A percentile compares a stretch with the other conserved stretches of the same genome.
Evolutionary conservation across 2,329 filamentous ascomycete genomes (phyloP).

Genomic region (Penicillium digitatum): DNA sequence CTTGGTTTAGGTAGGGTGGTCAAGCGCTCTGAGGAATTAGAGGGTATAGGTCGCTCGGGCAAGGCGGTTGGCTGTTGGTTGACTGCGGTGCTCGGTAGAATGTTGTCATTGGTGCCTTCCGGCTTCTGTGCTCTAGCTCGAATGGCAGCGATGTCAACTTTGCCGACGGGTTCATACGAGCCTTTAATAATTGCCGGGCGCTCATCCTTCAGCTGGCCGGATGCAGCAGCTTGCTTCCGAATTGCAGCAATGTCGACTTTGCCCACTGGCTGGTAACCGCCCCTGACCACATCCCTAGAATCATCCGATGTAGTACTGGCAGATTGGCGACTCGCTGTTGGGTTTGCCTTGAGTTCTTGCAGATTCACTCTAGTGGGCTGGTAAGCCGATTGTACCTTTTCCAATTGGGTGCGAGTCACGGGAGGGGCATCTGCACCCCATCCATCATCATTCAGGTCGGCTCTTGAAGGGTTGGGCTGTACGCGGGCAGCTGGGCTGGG

Average conservation of each 20-base stretch:
- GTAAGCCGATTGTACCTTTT: conserved; percentile 91
- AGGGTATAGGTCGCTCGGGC: conserved; percentile 71
- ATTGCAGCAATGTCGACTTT: conserved; percentile 97
- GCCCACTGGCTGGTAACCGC: conserved; percentile 87
- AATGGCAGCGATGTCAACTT: conserved; percentile 95
- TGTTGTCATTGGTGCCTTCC: conserved; percentile 34
- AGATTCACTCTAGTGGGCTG: conserved; percentile 95
- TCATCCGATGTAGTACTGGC: conserved; percentile 47
- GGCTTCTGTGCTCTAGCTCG: conserved; percentile 74
- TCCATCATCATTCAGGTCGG: conserved; percentile 72
- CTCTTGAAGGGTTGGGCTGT: conserved; percentile 48
- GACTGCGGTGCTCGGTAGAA: conserved; percentile 42
- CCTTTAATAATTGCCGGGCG: conserved; percentile 83
- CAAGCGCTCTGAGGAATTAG: conserved; percentile 70
- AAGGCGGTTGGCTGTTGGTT: conserved; percentile 57
- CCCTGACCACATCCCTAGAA: conserved; percentile 66
- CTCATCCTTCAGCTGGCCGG: conserved; percentile 60
- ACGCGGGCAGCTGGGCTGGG: conserved; percentile 61
- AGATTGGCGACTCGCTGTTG: conserved; percentile 52
- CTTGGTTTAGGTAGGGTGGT: conserved; percentile 91
- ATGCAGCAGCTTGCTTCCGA: conserved; percentile 66
- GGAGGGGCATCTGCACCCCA: conserved; percentile 95
- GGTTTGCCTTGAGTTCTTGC: conserved; percentile 70
- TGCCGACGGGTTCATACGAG: conserved; percentile 89
- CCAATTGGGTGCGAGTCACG: conserved; percentile 76